These are phyloP conservation scores for Auricularia heimuer DNA, from an alignment of 768 basidiomycete species.

Conservation along the genomic window DNA sequence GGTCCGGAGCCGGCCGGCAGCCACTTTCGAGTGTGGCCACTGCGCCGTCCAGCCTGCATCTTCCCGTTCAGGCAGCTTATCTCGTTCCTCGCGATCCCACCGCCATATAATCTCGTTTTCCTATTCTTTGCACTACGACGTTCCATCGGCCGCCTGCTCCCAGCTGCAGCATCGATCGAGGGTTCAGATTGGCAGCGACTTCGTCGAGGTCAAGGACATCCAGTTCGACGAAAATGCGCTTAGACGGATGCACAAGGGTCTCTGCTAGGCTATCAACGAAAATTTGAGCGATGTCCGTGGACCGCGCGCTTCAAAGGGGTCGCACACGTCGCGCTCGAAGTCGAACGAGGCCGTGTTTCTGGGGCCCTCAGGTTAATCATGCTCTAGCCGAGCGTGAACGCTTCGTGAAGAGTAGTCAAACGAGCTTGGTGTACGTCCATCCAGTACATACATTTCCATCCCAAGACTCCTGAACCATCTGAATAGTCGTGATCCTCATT, in stretches of 20 bases:
- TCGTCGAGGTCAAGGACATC: conserved; percentile 75
- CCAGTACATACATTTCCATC: too few relatives aligned
- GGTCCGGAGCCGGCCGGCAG: too few relatives aligned
- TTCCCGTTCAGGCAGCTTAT: conserved; percentile 7
- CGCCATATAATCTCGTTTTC: conserved; percentile 71
- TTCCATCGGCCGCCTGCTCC: conserved; percentile 69
- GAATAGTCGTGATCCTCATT: too few relatives aligned
- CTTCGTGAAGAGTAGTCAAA: too few relatives aligned
- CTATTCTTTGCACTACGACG: conserved; percentile 82
- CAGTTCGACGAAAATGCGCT: conserved; percentile 67
- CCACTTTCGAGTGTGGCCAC: too few relatives aligned
- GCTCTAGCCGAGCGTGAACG: too few relatives aligned
- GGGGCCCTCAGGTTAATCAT: too few relatives aligned
- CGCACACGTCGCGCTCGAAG: conserved; percentile 26
- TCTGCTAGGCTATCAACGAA: conserved; percentile 63
- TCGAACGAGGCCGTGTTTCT: conserved; percentile 29
- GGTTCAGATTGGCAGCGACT: conserved; percentile 86
- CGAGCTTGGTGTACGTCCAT: too few relatives aligned
- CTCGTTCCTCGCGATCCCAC: conserved; percentile 27
- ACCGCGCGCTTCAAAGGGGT: conserved; percentile 3
- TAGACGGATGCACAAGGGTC: conserved; percentile 9
- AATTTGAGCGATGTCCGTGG: conserved; percentile 59
- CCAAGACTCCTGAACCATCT: too few relatives aligned
- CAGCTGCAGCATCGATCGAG: conserved; percentile 81
- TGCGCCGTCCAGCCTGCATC: too few relatives aligned